Evolutionary conservation across 257 asterid species (phyloP), one percentile per base, ranked within the genome.

Genomic region (Salvia splendens): DNA sequence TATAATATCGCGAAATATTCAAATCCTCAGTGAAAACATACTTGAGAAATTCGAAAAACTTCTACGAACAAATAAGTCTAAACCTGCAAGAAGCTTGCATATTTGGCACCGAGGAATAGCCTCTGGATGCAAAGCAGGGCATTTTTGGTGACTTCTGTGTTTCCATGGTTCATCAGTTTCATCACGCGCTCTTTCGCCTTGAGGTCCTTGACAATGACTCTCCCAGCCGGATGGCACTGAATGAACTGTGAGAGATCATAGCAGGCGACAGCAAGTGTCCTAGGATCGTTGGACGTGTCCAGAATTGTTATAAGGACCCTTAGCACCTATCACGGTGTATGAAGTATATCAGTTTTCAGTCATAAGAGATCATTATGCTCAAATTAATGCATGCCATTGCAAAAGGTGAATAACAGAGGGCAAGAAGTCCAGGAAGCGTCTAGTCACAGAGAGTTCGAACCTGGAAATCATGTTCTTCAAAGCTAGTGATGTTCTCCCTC

Each of bases 101-200:
- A 92, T 81, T 92, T 92, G 81, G 95, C 96, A 46, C 98, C 96
- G n/a, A 92, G 89, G 78, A 92, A 86, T 52, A 92, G 89, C 96
- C 96, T 86, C 61, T 92, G 98, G 75, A 92, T 86, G 88, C 96
- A 92, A 64, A 92, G 96, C 82, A 92, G 61, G 52, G 98, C 95
- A 46, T 92, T 89, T 68, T 89, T 92, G 49, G 98, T 92, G 40
- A 92, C 98, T 83, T 92, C 98, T 8, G 83, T 72, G 17, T 86
- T 82, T 64, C 80, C 95, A 41, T 92, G 95, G 89, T 86, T 87
- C 95, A 92, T 82, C 82, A 92, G 67, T 79, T 92, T 92, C 98
- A 92, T 89, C 61, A 89, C 96, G 42, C 92, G 88, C 14, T 89
- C 96, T 80, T 92, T 92, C 4, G 96, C 96, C 79, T 92, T 89